Base-by-base conservation (phyloP, 306 rosid species). In the Citrullus colocynthis region DNA sequence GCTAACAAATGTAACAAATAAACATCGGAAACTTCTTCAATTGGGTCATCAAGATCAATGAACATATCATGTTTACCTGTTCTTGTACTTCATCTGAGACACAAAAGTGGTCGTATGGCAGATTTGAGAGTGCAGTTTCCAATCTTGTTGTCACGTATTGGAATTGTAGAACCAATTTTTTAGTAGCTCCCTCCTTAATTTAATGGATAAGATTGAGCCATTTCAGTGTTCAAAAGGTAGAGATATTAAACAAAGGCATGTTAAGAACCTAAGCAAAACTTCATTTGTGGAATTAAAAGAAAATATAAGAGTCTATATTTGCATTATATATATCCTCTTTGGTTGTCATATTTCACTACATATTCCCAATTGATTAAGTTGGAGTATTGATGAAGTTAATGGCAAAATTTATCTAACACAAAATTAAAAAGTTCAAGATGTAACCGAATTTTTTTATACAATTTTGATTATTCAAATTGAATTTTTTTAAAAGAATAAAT, bases 1-100 rank as follows among this genome's bases (percentile, higher is more conserved):
- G 15, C 52, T 10, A 48, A 48, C 44, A 39, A 39, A 39, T 39
- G 5, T 10, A 48, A 48, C 44, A 39, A 39, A 39, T 39, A 39
- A 39, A 39, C 44, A 39, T 39, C 44, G 7, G 44, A 39, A 48
- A 48, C 15, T 48, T 48, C 52, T 48, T 1, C 16, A 48, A 39
- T 39, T 39, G 8, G 44, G 8, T 39, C 6, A 0, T 39, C 36
- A 32, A 32, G 36, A 32, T 32, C 36, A 32, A 32, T 44, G 14
- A 52, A 5, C 7, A 16, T 52, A 8, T 52, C 16, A 52, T 54
- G 57, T 54, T 64, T 80, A 95, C 98, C 97, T 95, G 98, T 84
- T 95, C 98, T 73, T 85, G 84, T 80, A 95, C 98, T 87, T 95
- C 98, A 84, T 86, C 97, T 4, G 97, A 90, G 76, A 95, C 87